Base-by-base conservation (phyloP, 768 basidiomycete genomes). In the Pleurotus cornucopiae region DNA sequence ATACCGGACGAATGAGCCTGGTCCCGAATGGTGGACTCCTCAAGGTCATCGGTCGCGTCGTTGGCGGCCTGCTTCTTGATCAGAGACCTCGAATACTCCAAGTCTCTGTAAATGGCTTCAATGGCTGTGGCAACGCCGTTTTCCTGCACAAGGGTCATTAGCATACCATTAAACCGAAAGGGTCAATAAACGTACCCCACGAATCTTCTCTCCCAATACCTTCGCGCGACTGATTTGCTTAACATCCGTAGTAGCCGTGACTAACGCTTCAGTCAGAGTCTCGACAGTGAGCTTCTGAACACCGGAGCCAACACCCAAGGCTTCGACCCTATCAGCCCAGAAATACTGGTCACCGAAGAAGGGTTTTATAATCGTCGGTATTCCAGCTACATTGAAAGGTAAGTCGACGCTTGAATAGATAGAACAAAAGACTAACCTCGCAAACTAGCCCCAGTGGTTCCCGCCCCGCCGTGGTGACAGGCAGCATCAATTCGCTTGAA, bases 331-430 rank as follows among this genome's bases (percentile, higher is more conserved):
- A 69, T 99, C 93, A 2, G 93, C 92, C 94, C 94, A 98, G 73
- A 98, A 96, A 68, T 89, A 92, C 64, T 98, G 95, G 68, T 98
- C 95, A 2, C 97, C 96, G 64, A 98, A 99, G 81, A 98, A 99
- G 0, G 97, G 96, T 60, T 86, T 87, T 67, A 98, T 93, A 63
- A 99, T 89, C 1, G 95, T 98, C 1, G 97, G 96, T 52, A 94
- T 89, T 6, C 93, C 94, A 58, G 92, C 92, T 91, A 63, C 6
- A 46, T 21, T 6, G 45, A 13, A 18, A 12, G 16, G 18, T 55
- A 26, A 21, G 16, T 20, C 41, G 1, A 14, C 41, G 26, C 45
- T 40, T 16, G 34, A 30, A 51, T 40, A 11, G 40, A 44, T 30
- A n/a, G 37, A 62, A 58, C 59, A 21, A 44, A 34, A 41, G 46